Evolutionary conservation across 2,329 filamentous ascomycete genomes (phyloP).

Genomic region (Arachnomyces sp.): DNA sequence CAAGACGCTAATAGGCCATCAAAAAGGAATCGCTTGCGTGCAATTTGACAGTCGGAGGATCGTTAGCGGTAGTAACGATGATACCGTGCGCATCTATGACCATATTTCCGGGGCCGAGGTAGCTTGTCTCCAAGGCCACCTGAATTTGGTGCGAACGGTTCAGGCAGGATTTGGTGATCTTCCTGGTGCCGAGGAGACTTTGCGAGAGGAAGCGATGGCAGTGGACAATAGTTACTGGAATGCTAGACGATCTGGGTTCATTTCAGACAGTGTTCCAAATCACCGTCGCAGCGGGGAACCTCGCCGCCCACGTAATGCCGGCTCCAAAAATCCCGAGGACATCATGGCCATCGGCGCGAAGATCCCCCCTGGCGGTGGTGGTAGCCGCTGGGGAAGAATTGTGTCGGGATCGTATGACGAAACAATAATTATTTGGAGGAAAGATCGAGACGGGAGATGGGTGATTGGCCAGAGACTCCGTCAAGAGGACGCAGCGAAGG

Average conservation of each 20-base stretch:
- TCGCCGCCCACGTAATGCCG: conserved; percentile 54
- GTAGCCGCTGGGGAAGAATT: conserved; percentile 83
- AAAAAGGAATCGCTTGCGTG: conserved; percentile 93
- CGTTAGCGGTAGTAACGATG: conserved; percentile 91
- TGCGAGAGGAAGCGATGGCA: conserved; percentile 61
- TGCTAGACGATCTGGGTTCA: conserved; percentile 41
- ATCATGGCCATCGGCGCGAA: conserved; percentile 71
- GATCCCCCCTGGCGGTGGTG: conserved; percentile 82
- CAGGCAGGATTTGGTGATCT: conserved; percentile 91
- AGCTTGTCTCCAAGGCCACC: conserved; percentile 73
- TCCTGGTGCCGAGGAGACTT: conserved; percentile 67
- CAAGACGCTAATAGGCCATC: conserved; percentile 75
- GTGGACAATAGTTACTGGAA: conserved; percentile 67
- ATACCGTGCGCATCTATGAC: conserved; percentile 93
- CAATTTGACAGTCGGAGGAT: conserved; percentile 92
- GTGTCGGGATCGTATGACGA: conserved; percentile 96
- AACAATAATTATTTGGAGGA: conserved; percentile 89
- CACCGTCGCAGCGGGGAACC: conserved; percentile 46
- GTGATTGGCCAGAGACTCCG: conserved; percentile 64
- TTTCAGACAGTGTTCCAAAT: conserved; percentile 28
- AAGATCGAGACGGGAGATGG: conserved; percentile 78
- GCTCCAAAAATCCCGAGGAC: conserved; percentile 65
- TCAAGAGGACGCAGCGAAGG: conserved; percentile 48
- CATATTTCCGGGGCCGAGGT: conserved; percentile 78
- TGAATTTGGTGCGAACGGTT: conserved; percentile 80